phyloP scores from a whole-genome alignment of 305 asterid genomes.

The Lippia alba region DNA sequence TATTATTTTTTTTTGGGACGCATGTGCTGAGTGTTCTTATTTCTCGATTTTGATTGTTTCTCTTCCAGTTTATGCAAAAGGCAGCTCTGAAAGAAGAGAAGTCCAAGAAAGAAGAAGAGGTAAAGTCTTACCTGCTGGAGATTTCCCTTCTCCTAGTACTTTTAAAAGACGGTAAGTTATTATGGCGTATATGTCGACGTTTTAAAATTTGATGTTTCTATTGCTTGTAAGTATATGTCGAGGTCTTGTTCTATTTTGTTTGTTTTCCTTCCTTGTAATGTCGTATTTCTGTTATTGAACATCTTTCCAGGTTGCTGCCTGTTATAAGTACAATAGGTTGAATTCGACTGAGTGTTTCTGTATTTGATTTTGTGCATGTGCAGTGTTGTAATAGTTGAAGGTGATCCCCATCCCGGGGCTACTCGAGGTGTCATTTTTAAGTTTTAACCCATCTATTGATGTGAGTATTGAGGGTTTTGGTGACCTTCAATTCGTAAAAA shows the following conservation, averaged over 20 bases:
- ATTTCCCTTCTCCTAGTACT: constrained; percentile 49
- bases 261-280: neutral
- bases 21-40: constrained; percentile 15
- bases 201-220: neutral
- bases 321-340: constrained; percentile 4
- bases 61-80: constrained; percentile 83
- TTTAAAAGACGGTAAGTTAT: constrained; percentile 65
- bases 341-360: constrained; percentile 5
- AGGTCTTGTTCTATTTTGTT: neutral
- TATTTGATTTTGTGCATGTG: constrained; percentile 37
- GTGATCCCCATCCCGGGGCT: constrained; percentile 85
- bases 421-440: constrained; percentile 87
- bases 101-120: constrained; percentile 52
- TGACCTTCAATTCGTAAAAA: constrained; percentile 28
- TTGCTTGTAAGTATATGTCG: neutral
- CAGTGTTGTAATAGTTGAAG: constrained; percentile 85
- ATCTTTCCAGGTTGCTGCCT: neutral
- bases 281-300: no score
- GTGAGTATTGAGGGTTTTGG: constrained; percentile 63
- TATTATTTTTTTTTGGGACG: constrained; percentile 7
- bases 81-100: constrained; percentile 67
- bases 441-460: constrained; percentile 90
- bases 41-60: constrained; percentile 1
- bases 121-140: constrained; percentile 50
- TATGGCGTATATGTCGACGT: neutral